Percentiles rank a stretch among this genome's conserved stretches.
These are phyloP conservation scores for Gracilaria caudata DNA, from an alignment of 23 red algal species.

Conservation along the genomic window DNA sequence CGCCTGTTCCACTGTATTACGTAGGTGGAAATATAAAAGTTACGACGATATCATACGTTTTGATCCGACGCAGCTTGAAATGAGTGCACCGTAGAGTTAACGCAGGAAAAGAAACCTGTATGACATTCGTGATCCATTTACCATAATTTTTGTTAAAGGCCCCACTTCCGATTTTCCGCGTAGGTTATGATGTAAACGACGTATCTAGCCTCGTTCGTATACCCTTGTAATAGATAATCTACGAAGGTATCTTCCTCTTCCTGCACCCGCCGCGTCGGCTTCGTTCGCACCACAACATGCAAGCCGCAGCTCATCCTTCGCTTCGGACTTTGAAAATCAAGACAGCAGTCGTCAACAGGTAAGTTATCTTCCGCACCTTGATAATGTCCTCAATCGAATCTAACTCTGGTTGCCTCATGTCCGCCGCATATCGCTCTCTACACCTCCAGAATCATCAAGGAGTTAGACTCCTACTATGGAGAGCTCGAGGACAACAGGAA, in stretches of 20 bases:
- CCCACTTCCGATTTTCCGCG: too few species aligned
- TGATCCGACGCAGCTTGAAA: not conserved
- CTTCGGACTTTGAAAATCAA: slow-evolving; percentile 54
- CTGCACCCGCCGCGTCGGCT: not conserved
- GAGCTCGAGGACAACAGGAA: slow-evolving; percentile 47
- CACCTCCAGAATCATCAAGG: slow-evolving; percentile 38
- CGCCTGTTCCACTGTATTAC: slow-evolving; percentile 11
- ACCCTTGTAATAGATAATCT: too few species aligned
- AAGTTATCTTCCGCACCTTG: not conserved
- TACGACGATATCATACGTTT: not conserved
- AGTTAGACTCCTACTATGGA: slow-evolving; percentile 49
- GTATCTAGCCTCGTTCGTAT: too few species aligned
- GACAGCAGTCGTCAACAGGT: slow-evolving; percentile 55
- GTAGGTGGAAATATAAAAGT: not conserved
- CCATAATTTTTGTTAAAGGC: too few species aligned
- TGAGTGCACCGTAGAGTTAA: too few species aligned
- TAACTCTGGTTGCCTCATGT: not conserved
- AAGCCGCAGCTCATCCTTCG: not conserved
- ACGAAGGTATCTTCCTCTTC: not conserved
- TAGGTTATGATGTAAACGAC: not conserved
- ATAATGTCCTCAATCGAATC: not conserved
- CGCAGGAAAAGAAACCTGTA: too few species aligned
- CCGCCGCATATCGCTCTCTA: not conserved
- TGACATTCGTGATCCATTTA: too few species aligned
- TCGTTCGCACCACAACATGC: not conserved